These are phyloP conservation scores for Sugiyamaella neomexicana DNA, from an alignment of 1,139 yeast genomes.

Conservation along the genomic window DNA sequence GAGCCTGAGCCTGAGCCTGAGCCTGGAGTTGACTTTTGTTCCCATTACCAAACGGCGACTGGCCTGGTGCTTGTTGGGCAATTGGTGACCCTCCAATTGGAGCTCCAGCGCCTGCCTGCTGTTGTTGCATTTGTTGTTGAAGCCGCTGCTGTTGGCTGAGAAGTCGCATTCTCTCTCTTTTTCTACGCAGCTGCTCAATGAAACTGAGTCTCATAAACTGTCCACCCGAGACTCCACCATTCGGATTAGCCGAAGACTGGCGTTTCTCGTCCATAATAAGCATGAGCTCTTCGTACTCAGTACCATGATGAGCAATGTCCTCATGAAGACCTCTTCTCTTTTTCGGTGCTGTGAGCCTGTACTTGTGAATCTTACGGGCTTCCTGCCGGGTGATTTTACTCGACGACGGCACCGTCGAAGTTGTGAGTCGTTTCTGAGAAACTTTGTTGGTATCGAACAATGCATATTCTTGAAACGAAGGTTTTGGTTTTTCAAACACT, in stretches of 20 bases:
- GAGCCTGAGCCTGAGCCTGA: constrained; percentile 16
- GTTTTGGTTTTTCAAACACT: constrained; percentile 47
- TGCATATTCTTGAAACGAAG: constrained; percentile 10
- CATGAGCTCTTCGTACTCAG: constrained; percentile 90
- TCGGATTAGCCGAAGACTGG: constrained; percentile 19
- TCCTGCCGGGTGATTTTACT: constrained; percentile 18
- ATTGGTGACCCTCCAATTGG: constrained; percentile 11
- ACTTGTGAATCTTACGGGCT: constrained; percentile 24
- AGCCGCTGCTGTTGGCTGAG: constrained; percentile 30
- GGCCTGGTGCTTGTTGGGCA: constrained; percentile 22
- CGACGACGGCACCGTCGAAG: neutral
- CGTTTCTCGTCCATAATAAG: constrained; percentile 45
- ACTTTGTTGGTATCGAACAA: constrained; percentile 1
- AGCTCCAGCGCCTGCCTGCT: constrained; percentile 17
- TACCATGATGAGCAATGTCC: constrained; percentile 58
- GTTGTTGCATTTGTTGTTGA: constrained; percentile 26
- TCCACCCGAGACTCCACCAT: constrained; percentile 33
- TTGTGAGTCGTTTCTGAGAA: constrained; percentile 10
- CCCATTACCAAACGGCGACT: constrained; percentile 5
- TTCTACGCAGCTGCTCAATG: constrained; percentile 43
- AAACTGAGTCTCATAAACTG: constrained; percentile 46
- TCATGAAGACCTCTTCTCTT: constrained; percentile 50
- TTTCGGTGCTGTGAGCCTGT: constrained; percentile 33
- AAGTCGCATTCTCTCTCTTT: constrained; percentile 37
- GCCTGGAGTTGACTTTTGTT: constrained; percentile 23